phyloP scores from a whole-genome alignment of 2,329 filamentous ascomycete species.

The Blumeriella jaapii region DNA sequence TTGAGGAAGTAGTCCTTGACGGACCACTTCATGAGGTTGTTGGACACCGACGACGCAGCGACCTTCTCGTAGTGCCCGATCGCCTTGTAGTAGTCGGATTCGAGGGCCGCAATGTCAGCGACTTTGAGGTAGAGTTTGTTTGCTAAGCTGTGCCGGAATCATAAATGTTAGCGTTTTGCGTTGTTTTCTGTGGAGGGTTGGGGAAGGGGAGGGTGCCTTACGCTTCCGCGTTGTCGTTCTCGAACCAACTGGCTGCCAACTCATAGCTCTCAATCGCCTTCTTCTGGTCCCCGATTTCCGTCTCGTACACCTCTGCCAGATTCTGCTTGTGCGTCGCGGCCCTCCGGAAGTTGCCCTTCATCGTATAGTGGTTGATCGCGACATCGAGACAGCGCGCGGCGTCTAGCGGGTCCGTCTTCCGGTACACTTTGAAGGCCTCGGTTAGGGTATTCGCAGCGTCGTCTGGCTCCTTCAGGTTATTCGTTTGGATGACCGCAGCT shows the following conservation, averaged over 20 bases:
- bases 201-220: slow-evolving; percentile 33
- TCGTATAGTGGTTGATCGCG: slow-evolving; percentile 76
- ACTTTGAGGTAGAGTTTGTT: slow-evolving; percentile 93
- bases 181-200: background rate
- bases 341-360: slow-evolving; percentile 80
- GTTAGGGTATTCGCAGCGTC: slow-evolving; percentile 81
- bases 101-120: slow-evolving; percentile 73
- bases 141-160: slow-evolving; percentile 50
- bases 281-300: slow-evolving; percentile 66
- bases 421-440: slow-evolving; percentile 93
- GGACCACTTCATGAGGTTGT: slow-evolving; percentile 86
- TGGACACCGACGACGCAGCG: slow-evolving; percentile 64
- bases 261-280: slow-evolving; percentile 76
- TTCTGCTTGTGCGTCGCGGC: slow-evolving; percentile 87
- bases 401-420: slow-evolving; percentile 71
- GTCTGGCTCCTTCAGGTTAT: slow-evolving; percentile 79
- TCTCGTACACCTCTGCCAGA: slow-evolving; percentile 75
- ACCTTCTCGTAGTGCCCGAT: slow-evolving; percentile 79
- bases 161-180: slow-evolving; percentile 2
- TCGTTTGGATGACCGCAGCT: slow-evolving; percentile 68
- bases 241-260: slow-evolving; percentile 78
- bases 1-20: slow-evolving; percentile 96
- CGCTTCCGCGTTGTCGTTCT: slow-evolving; percentile 74
- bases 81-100: slow-evolving; percentile 73
- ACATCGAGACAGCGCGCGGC: slow-evolving; percentile 69